Evolutionary conservation across 495 filamentous ascomycete genomes (phyloP), one percentile per base, ranked within the genome.

Genomic region (Mycothermus thermophilus): DNA sequence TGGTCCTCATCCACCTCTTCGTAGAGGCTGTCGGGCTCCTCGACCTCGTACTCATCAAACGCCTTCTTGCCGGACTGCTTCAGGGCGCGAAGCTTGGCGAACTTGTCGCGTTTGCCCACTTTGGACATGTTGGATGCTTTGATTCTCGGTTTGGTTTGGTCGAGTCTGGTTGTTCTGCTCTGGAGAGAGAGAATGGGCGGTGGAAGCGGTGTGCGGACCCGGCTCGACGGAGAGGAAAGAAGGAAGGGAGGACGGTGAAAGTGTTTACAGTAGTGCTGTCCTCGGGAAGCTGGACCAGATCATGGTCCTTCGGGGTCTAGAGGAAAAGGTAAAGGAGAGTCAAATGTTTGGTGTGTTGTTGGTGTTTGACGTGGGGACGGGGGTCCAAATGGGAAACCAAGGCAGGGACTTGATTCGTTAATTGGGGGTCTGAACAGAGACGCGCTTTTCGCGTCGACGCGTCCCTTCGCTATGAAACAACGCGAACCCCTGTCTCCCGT

Each of bases 1-100:
- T 81, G 80, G 48, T 93, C 87, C 46, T 97, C 90, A 52, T 96
- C 87, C 32, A 96, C 86, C 54, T 93, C 88, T 37, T 95, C 88
- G 60, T 94, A 97, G 26, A 97, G 64, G 33, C 81, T 74, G 35
- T 77, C 77, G 47, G 80, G 80, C 35, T 95, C 77, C 54, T 81
- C 72, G 38, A 96, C 71, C 54, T 95, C 60, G 63, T 96, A 97
- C n/a, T 73, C 77, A 36, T 83, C 79, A 22, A 88, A 70, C 36
- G 79, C 77, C 54, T 83, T 95, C 64, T 93, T 93, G 52, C 90
- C 90, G 8, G 87, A 70, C 46, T 82, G 77, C 36, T 83, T 82
- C 35, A 96, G 72, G 50, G 81, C 83, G 46, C 72, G 72, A 32
- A 95, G 70, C 67, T 95, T 82, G 20, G 79, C 85, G 51, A 92